Evolutionary conservation across 208 protist species (phyloP), one percentile per base, ranked within the genome.

Genomic region (Trypanosoma rangeli): DNA sequence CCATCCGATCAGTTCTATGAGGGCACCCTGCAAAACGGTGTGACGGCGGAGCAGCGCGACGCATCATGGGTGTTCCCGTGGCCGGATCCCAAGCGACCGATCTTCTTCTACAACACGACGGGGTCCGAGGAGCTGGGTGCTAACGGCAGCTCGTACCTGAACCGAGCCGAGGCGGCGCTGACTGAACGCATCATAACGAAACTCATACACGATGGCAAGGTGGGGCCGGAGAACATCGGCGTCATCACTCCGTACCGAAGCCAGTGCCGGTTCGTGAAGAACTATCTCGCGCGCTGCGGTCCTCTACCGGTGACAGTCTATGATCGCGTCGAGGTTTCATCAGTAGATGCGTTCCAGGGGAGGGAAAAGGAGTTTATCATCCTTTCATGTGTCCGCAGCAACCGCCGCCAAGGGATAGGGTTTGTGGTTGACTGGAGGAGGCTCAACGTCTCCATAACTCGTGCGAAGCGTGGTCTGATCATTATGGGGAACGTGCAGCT

Each of bases 351-450:
- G 7, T 99, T 99, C 84, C 97, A 98, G 81, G 97, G 98, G 0
- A 78, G 98, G 63, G 98, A 99, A 83, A 99, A 99, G 68, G 98
- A 99, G 66, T 99, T 94, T 73, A 99, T 99, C 66, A 98, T 99
- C 31, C 72, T 99, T 4, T 98, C 97, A 0, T 99, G 97, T 86
- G 98, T 99, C 0, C 84, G 98, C 39, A 96, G 84, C 22, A 99
- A 99, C 70, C 85, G 98, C 10, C 65, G 92, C 24, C 83, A 96
- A 70, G 86, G 93, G 57, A 99, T 99, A 74, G 98, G 98, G 33
- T 99, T 99, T 82, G 83, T 99, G 15, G 93, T 85, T 54, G 96
- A 99, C 65, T 87, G 92, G 10, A 83, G 97, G 57, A 78, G 98
- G 20, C 80, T 99, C 0, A 99, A 99, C 74, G 98, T 99, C 22